Percentiles rank a stretch among this genome's conserved stretches.
Conservation (phyloP, 257 asterid species). For the Cynanchum wilfordii region DNA sequence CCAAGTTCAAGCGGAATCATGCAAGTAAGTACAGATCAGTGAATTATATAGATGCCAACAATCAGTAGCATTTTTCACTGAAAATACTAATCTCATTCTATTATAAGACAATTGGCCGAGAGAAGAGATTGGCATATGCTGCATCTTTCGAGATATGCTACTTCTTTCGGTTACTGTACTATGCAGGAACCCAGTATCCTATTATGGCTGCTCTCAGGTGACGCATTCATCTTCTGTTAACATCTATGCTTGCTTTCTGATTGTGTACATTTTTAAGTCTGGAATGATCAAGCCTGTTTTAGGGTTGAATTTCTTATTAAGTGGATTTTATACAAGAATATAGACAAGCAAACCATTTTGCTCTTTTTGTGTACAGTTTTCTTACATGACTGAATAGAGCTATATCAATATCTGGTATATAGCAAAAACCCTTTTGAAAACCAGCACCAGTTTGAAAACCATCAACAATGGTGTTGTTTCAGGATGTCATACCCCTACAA, state of each 20-base stretch:
- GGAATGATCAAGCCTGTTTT: neutral
- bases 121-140: conserved; percentile 77
- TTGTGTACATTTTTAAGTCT: neutral
- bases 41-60: conserved; percentile 8
- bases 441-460: neutral
- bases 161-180: conserved; percentile 78
- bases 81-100: conserved; percentile 14
- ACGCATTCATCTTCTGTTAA: conserved; percentile 13
- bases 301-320: neutral
- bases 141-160: conserved; percentile 89
- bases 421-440: neutral
- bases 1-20: conserved; percentile 89
- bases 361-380: neutral
- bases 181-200: conserved; percentile 90
- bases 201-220: conserved; percentile 98
- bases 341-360: neutral
- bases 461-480: conserved; percentile 5
- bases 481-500: conserved; percentile 83
- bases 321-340: neutral
- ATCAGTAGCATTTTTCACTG: conserved; percentile 10
- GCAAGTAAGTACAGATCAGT: conserved; percentile 66
- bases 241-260: neutral
- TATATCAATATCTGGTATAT: neutral
- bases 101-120: conserved; percentile 94
- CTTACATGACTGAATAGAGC: neutral